Base-by-base conservation (phyloP, 352 stramenopile species). In the Peronosclerospora sorghi region DNA sequence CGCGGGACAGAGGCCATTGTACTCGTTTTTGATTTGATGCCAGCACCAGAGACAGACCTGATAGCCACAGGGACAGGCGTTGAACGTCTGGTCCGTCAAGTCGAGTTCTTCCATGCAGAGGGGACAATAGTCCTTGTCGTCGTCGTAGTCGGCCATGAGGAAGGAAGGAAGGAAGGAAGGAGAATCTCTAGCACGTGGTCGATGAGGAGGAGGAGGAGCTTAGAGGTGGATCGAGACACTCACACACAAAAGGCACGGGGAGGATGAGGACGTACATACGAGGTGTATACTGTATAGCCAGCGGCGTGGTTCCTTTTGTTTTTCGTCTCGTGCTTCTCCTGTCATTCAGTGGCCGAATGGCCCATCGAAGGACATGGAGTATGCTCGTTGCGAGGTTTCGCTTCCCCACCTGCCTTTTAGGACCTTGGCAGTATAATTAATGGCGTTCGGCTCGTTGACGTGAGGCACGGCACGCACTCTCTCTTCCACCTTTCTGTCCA, bases 11-110 rank as follows among this genome's bases (percentile, higher is more conserved):
- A 98, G 72, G 5, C 81, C 90, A 34, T 97, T 98, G 77, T 98
- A 95, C 51, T 97, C 95, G 62, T 98, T 96, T 71, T 96, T 97
- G 62, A 99, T 98, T 50, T 97, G 88, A 48, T 98, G 93, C 95
- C 96, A 98, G 72, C 96, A 99, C 95, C 96, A 99, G 59, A 99
- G 96, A 81, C 96, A 99, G 9, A 98, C 90, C 80, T 98, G 91
- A 66, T 98, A 99, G 32, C 95, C 95, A 62, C 96, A 99, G 59
- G 96, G 96, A 77, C 96, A 99, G 4, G 96, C 95, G 66, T 97
- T 95, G 63, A 99, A 98, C 56, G 96, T 96, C 65, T 96, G 86
- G 81, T 98, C 96, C 41, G 94, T 97, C 17, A 98, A 73, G 70
- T 99, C 95, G 48, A 99, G 79, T 48, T 98, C 91, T 72, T 98